A percentile compares a stretch with the other conserved stretches of the same genome.
phyloP scores from a whole-genome alignment of 2,329 filamentous ascomycete genomes.

The Fonsecaea multimorphosa region DNA sequence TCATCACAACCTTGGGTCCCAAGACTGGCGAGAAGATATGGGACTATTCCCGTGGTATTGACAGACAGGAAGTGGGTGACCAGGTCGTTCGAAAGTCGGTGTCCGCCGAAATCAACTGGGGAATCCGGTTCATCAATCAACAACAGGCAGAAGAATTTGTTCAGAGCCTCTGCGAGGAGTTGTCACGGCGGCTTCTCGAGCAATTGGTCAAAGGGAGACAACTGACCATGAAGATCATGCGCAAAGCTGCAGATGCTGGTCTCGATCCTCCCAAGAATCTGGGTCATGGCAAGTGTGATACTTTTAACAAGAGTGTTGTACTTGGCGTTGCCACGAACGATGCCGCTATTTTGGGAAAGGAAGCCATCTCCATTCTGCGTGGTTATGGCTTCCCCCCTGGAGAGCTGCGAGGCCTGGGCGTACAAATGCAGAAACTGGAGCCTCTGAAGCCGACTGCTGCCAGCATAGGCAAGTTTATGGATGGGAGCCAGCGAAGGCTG shows the following conservation, averaged over 20 bases:
- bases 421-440: slow-evolving; percentile 93
- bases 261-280: slow-evolving; percentile 91
- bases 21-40: slow-evolving; percentile 92
- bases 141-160: slow-evolving; percentile 94
- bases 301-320: slow-evolving; percentile 82
- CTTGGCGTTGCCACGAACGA: slow-evolving; percentile 86
- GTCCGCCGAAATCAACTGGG: slow-evolving; percentile 97
- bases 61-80: slow-evolving; percentile 82
- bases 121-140: slow-evolving; percentile 90
- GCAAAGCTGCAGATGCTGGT: slow-evolving; percentile 81
- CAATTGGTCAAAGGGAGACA: slow-evolving; percentile 87
- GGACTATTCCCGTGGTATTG: slow-evolving; percentile 89
- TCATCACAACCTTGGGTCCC: slow-evolving; percentile 76
- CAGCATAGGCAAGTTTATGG: slow-evolving; percentile 43
- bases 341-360: slow-evolving; percentile 72
- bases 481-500: slow-evolving; percentile 80
- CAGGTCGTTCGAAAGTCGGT: slow-evolving; percentile 89
- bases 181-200: slow-evolving; percentile 78
- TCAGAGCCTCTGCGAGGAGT: slow-evolving; percentile 79
- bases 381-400: slow-evolving; percentile 85
- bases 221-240: slow-evolving; percentile 94
- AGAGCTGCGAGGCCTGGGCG: slow-evolving; percentile 87
- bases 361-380: slow-evolving; percentile 82
- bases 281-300: slow-evolving; percentile 93
- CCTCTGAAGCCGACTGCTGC: slow-evolving; percentile 65